phyloP scores from a whole-genome alignment of 1,139 yeast genomes.

The Yamadazyma taylorii region DNA sequence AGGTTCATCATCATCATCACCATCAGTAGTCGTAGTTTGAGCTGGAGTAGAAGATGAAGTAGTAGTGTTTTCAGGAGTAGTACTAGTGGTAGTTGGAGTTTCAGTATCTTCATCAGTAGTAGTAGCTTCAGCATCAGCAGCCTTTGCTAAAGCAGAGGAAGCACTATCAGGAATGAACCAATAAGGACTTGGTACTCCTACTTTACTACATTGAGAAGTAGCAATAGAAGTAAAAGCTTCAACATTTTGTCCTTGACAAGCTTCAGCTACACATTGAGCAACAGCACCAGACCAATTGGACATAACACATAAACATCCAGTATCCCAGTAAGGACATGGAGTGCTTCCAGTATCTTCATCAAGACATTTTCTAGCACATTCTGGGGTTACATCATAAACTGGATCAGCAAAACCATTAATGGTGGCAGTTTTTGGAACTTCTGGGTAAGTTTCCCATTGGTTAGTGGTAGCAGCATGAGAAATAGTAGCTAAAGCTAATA shows the following conservation, averaged over 20 bases:
- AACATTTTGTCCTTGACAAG: conserved; percentile 42
- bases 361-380: conserved; percentile 48
- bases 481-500: conserved; percentile 14
- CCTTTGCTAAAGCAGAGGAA: conserved; percentile 27
- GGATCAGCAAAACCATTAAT: conserved; percentile 57
- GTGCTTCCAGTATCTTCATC: conserved; percentile 32
- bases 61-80: conserved; percentile 7
- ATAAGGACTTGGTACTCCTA: conserved; percentile 40
- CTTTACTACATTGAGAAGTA: conserved; percentile 39
- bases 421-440: conserved; percentile 49
- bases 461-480: conserved; percentile 15
- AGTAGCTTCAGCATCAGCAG: conserved; percentile 15
- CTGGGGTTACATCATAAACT: conserved; percentile 38
- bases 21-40: conserved; percentile 12
- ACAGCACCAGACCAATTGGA: conserved; percentile 47
- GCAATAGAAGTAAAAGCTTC: conserved; percentile 41
- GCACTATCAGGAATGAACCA: conserved; percentile 49
- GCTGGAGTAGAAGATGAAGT: conserved; percentile 10
- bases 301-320: conserved; percentile 55
- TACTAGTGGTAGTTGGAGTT: conserved; percentile 7
- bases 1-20: too few species aligned
- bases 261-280: conserved; percentile 44
- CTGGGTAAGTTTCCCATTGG: conserved; percentile 39
- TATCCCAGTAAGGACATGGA: conserved; percentile 56
- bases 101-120: conserved; percentile 6